These are phyloP conservation scores for Colletotrichum plurivorum DNA, from an alignment of 2,329 filamentous ascomycete genomes.

Conservation along the genomic window DNA sequence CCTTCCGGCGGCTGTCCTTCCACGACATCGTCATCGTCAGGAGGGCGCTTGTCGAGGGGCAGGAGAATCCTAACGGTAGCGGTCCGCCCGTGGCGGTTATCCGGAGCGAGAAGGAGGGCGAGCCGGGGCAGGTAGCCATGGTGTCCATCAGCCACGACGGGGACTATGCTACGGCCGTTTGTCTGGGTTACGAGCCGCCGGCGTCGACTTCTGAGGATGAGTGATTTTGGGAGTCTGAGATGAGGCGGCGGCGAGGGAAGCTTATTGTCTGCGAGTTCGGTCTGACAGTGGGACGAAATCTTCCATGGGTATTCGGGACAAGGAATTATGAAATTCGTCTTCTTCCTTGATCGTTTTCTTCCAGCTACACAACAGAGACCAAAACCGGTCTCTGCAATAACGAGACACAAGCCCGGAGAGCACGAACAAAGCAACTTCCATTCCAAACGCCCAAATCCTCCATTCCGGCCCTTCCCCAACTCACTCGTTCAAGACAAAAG, in stretches of 20 bases:
- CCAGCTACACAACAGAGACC: too few relatives aligned
- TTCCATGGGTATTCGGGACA: too few relatives aligned
- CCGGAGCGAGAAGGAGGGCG: constrained; percentile 45
- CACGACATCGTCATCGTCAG: constrained; percentile 69
- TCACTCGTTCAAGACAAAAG: too few relatives aligned
- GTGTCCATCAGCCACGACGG: constrained; percentile 91
- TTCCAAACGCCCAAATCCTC: background rate
- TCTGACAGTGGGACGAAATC: too few relatives aligned
- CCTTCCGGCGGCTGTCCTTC: constrained; percentile 70
- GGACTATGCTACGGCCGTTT: constrained; percentile 82
- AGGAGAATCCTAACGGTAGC: constrained; percentile 48
- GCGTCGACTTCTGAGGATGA: background rate
- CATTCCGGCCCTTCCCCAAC: too few relatives aligned
- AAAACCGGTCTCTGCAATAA: too few relatives aligned
- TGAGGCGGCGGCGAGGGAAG: background rate
- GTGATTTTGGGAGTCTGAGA: background rate
- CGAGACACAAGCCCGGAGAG: too few relatives aligned
- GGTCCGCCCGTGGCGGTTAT: constrained; percentile 63
- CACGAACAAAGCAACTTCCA: background rate
- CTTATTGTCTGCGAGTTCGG: too few relatives aligned
- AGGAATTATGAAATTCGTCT: too few relatives aligned
- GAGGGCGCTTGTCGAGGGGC: constrained; percentile 40
- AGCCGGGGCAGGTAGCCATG: constrained; percentile 69
- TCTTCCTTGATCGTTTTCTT: background rate
- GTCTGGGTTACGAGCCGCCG: constrained; percentile 63